These are phyloP conservation scores for Trichophyton schoenleinii DNA, from an alignment of 2,329 filamentous ascomycete species.

Conservation along the genomic window DNA sequence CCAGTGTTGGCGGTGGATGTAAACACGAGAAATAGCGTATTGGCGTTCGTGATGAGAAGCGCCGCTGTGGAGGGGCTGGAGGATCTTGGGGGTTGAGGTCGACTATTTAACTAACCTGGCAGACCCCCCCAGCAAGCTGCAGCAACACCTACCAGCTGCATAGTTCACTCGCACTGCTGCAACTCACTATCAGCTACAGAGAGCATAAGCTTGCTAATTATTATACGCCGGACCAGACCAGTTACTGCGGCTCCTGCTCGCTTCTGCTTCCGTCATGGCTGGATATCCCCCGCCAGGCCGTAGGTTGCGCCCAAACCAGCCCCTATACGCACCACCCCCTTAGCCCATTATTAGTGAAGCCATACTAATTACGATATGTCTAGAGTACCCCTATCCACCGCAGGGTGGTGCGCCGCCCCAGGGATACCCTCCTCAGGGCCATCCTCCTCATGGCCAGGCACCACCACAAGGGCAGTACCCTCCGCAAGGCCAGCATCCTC, in stretches of 20 bases:
- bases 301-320: background rate
- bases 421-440: conserved; percentile 7
- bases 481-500: conserved; percentile 9
- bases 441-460: conserved; percentile 11
- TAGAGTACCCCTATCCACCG: conserved; percentile 1
- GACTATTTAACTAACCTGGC: background rate
- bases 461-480: conserved; percentile 10
- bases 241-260: background rate
- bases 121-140: background rate
- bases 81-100: background rate
- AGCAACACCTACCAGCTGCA: background rate
- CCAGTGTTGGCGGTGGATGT: background rate
- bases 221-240: background rate
- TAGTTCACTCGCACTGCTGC: too few species aligned
- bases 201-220: background rate
- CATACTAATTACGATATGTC: background rate
- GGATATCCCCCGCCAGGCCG: background rate
- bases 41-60: background rate
- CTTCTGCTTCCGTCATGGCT: background rate
- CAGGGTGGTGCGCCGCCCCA: conserved; percentile 5
- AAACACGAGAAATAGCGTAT: background rate
- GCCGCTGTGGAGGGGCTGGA: background rate
- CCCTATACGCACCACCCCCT: background rate
- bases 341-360: background rate
- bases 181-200: background rate